Base-by-base conservation (phyloP, 2,329 filamentous ascomycete genomes). In the Sordariomycetes sp. region DNA sequence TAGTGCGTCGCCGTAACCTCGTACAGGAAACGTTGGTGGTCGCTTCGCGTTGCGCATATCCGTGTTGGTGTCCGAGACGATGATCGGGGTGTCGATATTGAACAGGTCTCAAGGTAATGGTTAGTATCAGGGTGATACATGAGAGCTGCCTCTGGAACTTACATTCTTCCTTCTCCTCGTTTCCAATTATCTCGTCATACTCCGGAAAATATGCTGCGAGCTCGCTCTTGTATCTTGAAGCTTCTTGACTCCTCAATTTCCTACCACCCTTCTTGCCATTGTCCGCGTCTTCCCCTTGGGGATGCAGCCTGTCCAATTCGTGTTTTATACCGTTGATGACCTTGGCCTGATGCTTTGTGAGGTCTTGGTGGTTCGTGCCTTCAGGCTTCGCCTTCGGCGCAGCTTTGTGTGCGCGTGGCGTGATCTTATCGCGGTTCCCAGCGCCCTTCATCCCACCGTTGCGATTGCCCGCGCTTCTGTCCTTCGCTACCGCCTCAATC, bases 121-220 rank as follows among this genome's bases (percentile, higher is more conserved):
- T 19, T 23, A 27, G 18, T 43, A 38, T 36, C 18, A 35, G 31
- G 16, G 19, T 9, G 29, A 28, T 27, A 33, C 26, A 20, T 25
- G 45, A 39, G 33, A 35, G 42, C 24, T 17, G 33, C 20, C 35
- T 21, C 31, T 20, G 16, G 16, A 25, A 66, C 75, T 55, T 71
- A 88, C 87, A 81, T 46, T 81, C 68, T 58, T 88, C 81, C 47
- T 82, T 82, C 25, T 79, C 75, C 42, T 86, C 80, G 52, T 93
- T 85, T 41, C 85, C 87, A 60, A 96, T 86, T 45, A 95, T 75
- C 54, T 94, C 86, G 58, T 95, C 88, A 58, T 94, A 96, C 50
- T 93, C 88, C 34, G 84, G 79, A 51, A 96, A 95, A 61, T 94
- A 96, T 31, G 78, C 74, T 24, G 87, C 81, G 40, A 96, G 70